Percentiles rank a stretch among this genome's conserved stretches.
These are phyloP conservation scores for Septoria petroselini DNA, from an alignment of 2,329 filamentous ascomycete genomes.

Conservation along the genomic window DNA sequence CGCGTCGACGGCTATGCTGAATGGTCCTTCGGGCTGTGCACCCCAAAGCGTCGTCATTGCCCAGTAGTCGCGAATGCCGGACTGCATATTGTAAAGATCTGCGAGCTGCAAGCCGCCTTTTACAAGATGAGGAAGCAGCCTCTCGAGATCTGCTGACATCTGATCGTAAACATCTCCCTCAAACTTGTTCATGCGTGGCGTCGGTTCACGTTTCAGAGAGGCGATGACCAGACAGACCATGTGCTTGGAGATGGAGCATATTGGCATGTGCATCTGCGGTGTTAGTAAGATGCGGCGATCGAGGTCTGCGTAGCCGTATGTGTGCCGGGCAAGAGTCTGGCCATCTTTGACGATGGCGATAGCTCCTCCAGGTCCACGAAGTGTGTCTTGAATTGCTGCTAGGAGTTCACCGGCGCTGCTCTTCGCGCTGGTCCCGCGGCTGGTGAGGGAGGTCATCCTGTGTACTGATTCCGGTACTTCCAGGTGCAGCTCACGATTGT, in stretches of 20 bases:
- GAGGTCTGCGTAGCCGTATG: constrained; percentile 48
- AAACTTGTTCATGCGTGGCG: constrained; percentile 28
- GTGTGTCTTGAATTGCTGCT: background rate
- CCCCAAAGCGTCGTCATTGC: constrained; percentile 46
- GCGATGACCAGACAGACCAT: constrained; percentile 43
- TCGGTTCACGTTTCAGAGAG: constrained; percentile 38
- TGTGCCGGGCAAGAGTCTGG: constrained; percentile 39
- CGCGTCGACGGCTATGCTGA: constrained; percentile 39
- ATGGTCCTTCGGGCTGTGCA: constrained; percentile 41
- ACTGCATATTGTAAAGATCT: constrained; percentile 43
- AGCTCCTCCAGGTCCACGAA: constrained; percentile 44
- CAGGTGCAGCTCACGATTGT: no score
- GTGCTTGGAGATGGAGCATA: constrained; percentile 51
- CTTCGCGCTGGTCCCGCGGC: background rate
- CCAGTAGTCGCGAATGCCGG: constrained; percentile 49
- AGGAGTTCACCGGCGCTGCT: background rate
- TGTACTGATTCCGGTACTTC: no score
- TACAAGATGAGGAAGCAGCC: constrained; percentile 35
- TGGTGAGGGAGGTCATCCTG: constrained; percentile 1
- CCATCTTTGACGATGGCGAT: constrained; percentile 46
- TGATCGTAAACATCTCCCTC: constrained; percentile 19
- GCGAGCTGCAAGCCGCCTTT: constrained; percentile 37
- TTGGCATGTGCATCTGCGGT: constrained; percentile 41
- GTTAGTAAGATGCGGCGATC: constrained; percentile 41
- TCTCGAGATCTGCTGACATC: constrained; percentile 31